Evolutionary conservation across 257 asterid species (phyloP), one percentile per base, ranked within the genome.

Genomic region (Scutellaria barbata): DNA sequence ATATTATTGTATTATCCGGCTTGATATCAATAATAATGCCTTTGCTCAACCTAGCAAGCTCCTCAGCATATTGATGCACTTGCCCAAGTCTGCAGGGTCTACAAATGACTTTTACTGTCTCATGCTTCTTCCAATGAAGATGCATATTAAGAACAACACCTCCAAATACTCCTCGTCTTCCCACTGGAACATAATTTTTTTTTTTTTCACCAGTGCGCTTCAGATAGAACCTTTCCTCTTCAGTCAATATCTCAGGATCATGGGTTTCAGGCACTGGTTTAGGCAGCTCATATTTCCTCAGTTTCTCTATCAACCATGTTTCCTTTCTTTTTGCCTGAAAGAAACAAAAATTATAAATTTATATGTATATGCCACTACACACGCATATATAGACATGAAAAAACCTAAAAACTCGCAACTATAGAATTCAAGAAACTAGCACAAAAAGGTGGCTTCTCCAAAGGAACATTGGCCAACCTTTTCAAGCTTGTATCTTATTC

Each of bases 71-170:
- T 71, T 86, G 86, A 70, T 83, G 82, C 78, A 89, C 79, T 86
- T 94, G 96, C 59, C 99, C 96, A 37, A 88, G 95, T 82, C 69
- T 91, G 83, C 98, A 94, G 60, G 99, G 99, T 76, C 77, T 94
- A 85, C 99, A 94, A 43, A 82, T 72, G 67, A 91, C 96, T 82
- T 91, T 94, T 14, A 94, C 92, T 0, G 99, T 94, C 74, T 94
- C 99, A 8, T 94, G 99, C 57, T 78, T 89, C 84, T 94, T 94
- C 96, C 99, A 94, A 45, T 94, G 99, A 63, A 91, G 96, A 83
- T 94, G 99, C 96, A 94, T 94, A 81, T 94, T 94, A 63, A 94
- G 94, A 71, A 94, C 96, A 79, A 91, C 96, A 40, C 98, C 98
- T 68, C 97, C 98, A 87, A 94, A 91, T 66, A 94, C 99, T 61